Conservation (phyloP, 495 filamentous ascomycete species). For the Niebla homalea region DNA sequence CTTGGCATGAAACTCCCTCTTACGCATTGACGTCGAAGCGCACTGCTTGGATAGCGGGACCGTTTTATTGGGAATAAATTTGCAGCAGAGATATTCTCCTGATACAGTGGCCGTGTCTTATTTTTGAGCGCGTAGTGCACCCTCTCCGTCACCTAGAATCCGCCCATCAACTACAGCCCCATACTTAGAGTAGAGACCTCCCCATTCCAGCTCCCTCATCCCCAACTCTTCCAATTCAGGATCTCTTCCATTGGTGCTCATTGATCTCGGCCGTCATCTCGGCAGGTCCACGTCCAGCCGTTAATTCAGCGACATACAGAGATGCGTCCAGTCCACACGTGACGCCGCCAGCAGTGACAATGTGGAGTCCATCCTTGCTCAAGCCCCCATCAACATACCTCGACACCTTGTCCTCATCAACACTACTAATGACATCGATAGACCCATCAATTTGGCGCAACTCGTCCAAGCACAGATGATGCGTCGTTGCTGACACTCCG, state of each 20-base stretch:
- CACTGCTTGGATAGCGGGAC: too few species aligned
- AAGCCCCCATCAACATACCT: conserved; percentile 11
- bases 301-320: conserved; percentile 12
- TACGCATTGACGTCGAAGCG: too few species aligned
- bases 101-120: too few species aligned
- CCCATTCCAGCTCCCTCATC: too few species aligned
- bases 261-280: conserved; percentile 1
- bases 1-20: too few species aligned
- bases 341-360: conserved; percentile 11
- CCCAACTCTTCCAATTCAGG: too few species aligned
- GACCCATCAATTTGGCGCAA: conserved; percentile 38
- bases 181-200: too few species aligned
- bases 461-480: conserved; percentile 48
- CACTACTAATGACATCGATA: conserved; percentile 1
- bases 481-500: conserved; percentile 56
- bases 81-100: too few species aligned
- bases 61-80: too few species aligned
- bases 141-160: too few species aligned
- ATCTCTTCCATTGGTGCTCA: conserved; percentile 6
- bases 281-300: conserved; percentile 10
- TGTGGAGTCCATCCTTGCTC: conserved; percentile 4
- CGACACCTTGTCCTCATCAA: background rate
- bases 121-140: too few species aligned
- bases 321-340: conserved; percentile 12
- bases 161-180: too few species aligned